Evolutionary conservation across 495 filamentous ascomycete genomes (phyloP), one percentile per base, ranked within the genome.

Genomic region (Emericellopsis terricola): DNA sequence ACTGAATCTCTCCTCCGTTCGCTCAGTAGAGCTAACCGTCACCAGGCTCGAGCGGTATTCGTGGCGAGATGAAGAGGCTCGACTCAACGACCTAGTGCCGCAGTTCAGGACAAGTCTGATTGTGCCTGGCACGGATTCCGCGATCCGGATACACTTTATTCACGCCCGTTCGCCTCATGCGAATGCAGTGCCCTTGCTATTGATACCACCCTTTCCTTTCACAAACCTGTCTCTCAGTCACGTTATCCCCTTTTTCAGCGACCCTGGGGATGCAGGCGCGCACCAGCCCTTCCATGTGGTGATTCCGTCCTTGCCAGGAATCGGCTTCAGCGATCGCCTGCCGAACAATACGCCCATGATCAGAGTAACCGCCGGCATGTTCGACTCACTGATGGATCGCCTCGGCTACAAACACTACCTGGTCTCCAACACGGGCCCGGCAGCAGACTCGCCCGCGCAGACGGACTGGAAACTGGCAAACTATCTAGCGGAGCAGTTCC

Each of bases 131-230:
- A 45, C 46, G 8, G 40, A 47, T 15, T 26, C 23, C 6, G 41
- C 46, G n/a, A 35, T 62, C 1, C 46, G 62, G 13, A 46, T 69
- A 7, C 64, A 71, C 36, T 68, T 68, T 49, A 49, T 75, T 38
- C 72, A 80, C 50, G 56, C 67, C 40, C 58, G 54, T 14, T 71
- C 65, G 18, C 33, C 49, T 9, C 56, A 56, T 29, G 20, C 49
- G 8, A 49, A 59, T 34, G 69, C 71, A 6, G 52, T 76, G 37
- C 74, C 75, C 0, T 47, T 79, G 31, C 57, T 80, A 13, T 60
- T 79, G 31, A 48, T 76, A 27, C 76, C 77, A 33, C 65, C 69
- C 19, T 81, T 79, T 58, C 80, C 80, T 7, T 70, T 82, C 9
- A 71, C 66, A 29, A 81, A 76, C 46, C 51, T 83, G 28, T 75